Evolutionary conservation across 305 asterid genomes (phyloP), one percentile per base, ranked within the genome.

Genomic region (Caryopteris hybrid): DNA sequence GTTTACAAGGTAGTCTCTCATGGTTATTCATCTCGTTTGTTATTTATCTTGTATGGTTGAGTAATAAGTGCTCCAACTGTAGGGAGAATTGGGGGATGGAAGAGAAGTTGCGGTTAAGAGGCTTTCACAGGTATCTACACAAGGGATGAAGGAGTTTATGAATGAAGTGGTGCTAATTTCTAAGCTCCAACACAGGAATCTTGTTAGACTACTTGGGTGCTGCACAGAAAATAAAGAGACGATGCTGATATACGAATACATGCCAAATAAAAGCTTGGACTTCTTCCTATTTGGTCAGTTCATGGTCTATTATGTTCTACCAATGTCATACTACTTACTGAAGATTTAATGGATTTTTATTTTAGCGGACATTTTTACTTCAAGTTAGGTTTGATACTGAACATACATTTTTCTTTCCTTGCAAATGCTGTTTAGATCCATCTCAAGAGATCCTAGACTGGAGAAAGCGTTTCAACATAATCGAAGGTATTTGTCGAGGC

Each of bases 41-140:
- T 66, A 13, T 57, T 38, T 65, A 17, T 8, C 12, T 18, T 10
- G 14, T 51, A 2, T 10, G 3, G 2, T 25, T 25, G 29, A 25
- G 4, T 25, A 25, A 25, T 25, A 25, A 25, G 3, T 25, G 29
- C 4, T 25, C 3, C 29, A 33, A 50, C 18, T 66, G 0, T 69
- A 77, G 89, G 89, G 89, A 39, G 64, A 60, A 69, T 53, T 84
- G 76, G 61, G 36, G 18, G 46, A 81, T 13, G 89, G 89, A 29
- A 58, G 64, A 52, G 74, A 71, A 55, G 73, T 84, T 46, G 43
- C 43, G 8, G 43, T 38, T 38, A 38, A 38, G 43, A 38, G 43
- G 43, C 43, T 38, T 38, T 38, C 43, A 3, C n/a, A 38, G 43
- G 13, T 12, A 9, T 38, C 43, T 10, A 12, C 13, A 38, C 43